Conservation (phyloP, 148 eudicot species). For the Rhododendron henanense region DNA sequence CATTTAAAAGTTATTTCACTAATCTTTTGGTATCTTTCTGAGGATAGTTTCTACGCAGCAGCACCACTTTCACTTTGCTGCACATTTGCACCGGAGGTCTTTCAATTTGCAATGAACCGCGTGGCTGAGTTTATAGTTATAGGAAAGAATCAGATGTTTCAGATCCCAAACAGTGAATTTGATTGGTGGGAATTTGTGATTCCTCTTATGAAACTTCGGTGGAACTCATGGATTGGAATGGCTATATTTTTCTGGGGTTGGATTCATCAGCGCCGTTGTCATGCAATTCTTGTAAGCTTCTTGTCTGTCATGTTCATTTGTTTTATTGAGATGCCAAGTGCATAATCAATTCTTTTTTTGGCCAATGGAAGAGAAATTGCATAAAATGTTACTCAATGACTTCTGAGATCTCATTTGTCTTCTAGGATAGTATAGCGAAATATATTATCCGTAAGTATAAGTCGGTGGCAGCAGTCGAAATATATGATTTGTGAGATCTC, state of each 20-base stretch:
- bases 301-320: not conserved
- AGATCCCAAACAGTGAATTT: conserved; percentile 39
- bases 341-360: not conserved
- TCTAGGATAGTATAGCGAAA: not conserved
- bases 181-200: conserved; percentile 38
- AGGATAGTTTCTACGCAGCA: conserved; percentile 72
- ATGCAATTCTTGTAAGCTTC: conserved; percentile 77
- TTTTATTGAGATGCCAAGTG: not conserved
- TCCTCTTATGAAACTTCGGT: conserved; percentile 62
- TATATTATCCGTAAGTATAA: not conserved
- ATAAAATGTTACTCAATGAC: not conserved
- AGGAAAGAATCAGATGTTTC: conserved; percentile 55
- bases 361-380: not conserved
- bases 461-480: not conserved
- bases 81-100: conserved; percentile 53
- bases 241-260: conserved; percentile 79
- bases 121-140: conserved; percentile 53
- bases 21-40: conserved; percentile 27
- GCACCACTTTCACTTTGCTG: conserved; percentile 87
- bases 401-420: not conserved
- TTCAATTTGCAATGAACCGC: conserved; percentile 28
- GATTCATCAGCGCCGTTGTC: conserved; percentile 79
- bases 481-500: not conserved
- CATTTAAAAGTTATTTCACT: conserved; percentile 1
- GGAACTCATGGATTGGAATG: conserved; percentile 79